Percentiles rank a stretch among this genome's conserved stretches.
phyloP scores from a whole-genome alignment of 2,329 filamentous ascomycete genomes.

The Huntiella omanensis region DNA sequence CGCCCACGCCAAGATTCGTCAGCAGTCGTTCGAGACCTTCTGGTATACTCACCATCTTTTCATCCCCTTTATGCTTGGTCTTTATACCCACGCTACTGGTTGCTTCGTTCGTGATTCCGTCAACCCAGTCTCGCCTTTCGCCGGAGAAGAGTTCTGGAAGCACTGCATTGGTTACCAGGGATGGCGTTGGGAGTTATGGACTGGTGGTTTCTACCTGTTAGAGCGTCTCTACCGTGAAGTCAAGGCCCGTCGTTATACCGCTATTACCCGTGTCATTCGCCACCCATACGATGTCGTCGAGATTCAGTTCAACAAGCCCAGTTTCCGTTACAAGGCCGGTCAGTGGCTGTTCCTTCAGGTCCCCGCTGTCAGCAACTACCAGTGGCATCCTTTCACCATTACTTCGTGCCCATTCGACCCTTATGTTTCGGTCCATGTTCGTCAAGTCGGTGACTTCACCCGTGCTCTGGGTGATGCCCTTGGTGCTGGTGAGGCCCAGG shows the following conservation, averaged over 20 bases:
- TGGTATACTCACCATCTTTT: slow-evolving; percentile 99
- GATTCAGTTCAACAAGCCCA: slow-evolving; percentile 76
- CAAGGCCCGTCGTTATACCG: slow-evolving; percentile 61
- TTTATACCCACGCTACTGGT: slow-evolving; percentile 90
- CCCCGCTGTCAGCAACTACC: slow-evolving; percentile 56
- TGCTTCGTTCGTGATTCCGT: slow-evolving; percentile 85
- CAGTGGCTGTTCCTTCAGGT: slow-evolving; percentile 85
- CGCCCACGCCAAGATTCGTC: slow-evolving; percentile 77
- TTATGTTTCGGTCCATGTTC: slow-evolving; percentile 70
- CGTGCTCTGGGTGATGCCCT: slow-evolving; percentile 61
- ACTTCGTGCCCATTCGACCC: slow-evolving; percentile 80
- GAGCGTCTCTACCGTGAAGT: slow-evolving; percentile 88
- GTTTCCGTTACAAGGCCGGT: slow-evolving; percentile 79
- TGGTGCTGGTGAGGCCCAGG: slow-evolving; percentile 59
- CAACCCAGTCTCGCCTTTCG: slow-evolving; percentile 63
- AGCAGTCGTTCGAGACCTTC: slow-evolving; percentile 95
- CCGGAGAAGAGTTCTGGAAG: slow-evolving; percentile 62
- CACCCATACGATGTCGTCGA: slow-evolving; percentile 90
- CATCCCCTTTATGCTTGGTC: slow-evolving; percentile 77
- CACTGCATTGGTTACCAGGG: slow-evolving; percentile 93
- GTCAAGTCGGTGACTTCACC: slow-evolving; percentile 81
- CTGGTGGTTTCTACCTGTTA: slow-evolving; percentile 65
- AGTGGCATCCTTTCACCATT: slow-evolving; percentile 91
- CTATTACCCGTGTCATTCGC: slow-evolving; percentile 83
- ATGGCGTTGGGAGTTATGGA: slow-evolving; percentile 90